A percentile compares a stretch with the other conserved stretches of the same genome.
Evolutionary conservation across 116 monocot species (phyloP).

Genomic region (Posidonia oceanica): DNA sequence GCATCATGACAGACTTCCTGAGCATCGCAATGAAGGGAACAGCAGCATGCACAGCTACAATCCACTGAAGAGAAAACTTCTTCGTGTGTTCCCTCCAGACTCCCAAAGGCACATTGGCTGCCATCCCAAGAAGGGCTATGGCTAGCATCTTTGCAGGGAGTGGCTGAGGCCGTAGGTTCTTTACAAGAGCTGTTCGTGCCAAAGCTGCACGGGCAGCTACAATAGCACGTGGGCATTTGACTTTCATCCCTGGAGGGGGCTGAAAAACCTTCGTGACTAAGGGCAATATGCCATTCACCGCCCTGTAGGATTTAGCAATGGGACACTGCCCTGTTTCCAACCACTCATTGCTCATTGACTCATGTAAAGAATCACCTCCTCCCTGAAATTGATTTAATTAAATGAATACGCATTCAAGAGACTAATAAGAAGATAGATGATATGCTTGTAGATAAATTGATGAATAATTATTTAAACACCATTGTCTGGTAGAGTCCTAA

Average conservation of each 20-base stretch:
- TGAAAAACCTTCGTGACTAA: constrained; percentile 69
- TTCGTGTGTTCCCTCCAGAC: constrained; percentile 84
- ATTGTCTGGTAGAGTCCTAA: no score
- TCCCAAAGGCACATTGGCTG: constrained; percentile 81
- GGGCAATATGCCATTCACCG: constrained; percentile 59
- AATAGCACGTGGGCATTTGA: constrained; percentile 63
- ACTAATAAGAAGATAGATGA: background rate
- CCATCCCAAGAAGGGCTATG: constrained; percentile 77
- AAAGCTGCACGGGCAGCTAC: constrained; percentile 79
- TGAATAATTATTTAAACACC: no score
- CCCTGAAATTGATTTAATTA: constrained; percentile 11
- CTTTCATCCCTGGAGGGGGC: constrained; percentile 64
- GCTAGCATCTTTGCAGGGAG: constrained; percentile 71
- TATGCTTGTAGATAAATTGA: no score
- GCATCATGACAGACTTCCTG: constrained; percentile 85
- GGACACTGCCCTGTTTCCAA: constrained; percentile 86
- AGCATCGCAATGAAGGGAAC: constrained; percentile 95
- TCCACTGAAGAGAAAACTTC: constrained; percentile 92
- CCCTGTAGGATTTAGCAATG: constrained; percentile 85
- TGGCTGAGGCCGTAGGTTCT: constrained; percentile 85
- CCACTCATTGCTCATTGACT: constrained; percentile 67
- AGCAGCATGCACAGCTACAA: constrained; percentile 89
- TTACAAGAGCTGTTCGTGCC: constrained; percentile 65
- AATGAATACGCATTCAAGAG: background rate
- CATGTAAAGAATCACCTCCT: constrained; percentile 41